Percentiles rank a stretch among this genome's conserved stretches.
Evolutionary conservation across 768 basidiomycete species (phyloP).

Genomic region (Trametes elegans): DNA sequence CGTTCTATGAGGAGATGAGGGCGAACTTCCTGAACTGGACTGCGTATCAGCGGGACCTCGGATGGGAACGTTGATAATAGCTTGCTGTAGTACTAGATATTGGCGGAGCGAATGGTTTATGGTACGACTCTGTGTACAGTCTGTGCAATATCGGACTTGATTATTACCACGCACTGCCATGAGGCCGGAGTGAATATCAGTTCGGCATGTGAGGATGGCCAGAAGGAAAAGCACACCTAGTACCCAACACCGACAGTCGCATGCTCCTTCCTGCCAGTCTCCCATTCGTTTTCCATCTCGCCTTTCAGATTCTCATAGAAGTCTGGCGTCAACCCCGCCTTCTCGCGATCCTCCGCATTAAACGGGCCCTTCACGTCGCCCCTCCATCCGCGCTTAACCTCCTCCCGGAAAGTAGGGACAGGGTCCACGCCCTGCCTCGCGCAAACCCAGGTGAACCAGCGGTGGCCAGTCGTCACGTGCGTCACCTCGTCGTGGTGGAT

Average conservation of each 20-base stretch:
- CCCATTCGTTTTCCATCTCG: constrained; percentile 39
- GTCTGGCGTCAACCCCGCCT: constrained; percentile 66
- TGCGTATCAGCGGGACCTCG: neutral
- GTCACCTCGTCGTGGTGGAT: constrained; percentile 81
- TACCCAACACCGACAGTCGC: constrained; percentile 3
- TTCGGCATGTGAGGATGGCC: too few relatives aligned
- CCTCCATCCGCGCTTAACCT: constrained; percentile 66
- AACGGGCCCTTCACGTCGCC: constrained; percentile 83
- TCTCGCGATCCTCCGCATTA: constrained; percentile 68
- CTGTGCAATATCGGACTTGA: too few relatives aligned
- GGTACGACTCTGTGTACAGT: too few relatives aligned
- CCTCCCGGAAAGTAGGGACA: constrained; percentile 62
- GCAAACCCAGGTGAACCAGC: constrained; percentile 83
- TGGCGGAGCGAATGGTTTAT: too few relatives aligned
- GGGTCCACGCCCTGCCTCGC: constrained; percentile 55
- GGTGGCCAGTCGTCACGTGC: constrained; percentile 78
- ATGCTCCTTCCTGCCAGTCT: neutral
- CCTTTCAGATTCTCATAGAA: constrained; percentile 75
- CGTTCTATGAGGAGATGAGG: constrained; percentile 19
- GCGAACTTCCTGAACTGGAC: constrained; percentile 7
- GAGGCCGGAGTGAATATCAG: too few relatives aligned
- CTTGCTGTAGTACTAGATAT: too few relatives aligned
- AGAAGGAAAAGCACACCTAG: too few relatives aligned
- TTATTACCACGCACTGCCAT: too few relatives aligned
- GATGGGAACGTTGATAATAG: too few relatives aligned